A percentile compares a stretch with the other conserved stretches of the same genome.
Evolutionary conservation across 805 yeast species (phyloP).

Genomic region (Lachancea cidri): DNA sequence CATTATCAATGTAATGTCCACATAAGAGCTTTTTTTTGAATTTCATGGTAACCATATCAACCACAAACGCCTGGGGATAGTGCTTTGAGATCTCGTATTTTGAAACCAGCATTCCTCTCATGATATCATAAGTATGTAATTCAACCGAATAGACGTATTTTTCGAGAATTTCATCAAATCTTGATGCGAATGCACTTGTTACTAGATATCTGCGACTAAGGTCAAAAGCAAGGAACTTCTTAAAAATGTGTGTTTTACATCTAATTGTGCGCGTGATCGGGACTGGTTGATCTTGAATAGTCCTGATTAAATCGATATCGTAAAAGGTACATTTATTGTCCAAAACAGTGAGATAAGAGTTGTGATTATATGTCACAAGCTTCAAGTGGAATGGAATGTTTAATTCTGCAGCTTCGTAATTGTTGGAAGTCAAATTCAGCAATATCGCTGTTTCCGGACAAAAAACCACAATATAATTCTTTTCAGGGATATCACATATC

Average conservation of each 20-base stretch:
- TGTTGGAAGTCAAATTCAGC: neutral
- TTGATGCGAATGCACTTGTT: slow-evolving; percentile 10
- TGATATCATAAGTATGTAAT: slow-evolving; percentile 16
- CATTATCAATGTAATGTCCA: slow-evolving; percentile 5
- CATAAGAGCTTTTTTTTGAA: slow-evolving; percentile 7
- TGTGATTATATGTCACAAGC: neutral
- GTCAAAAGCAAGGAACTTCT: slow-evolving; percentile 14
- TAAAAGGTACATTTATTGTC: slow-evolving; percentile 1
- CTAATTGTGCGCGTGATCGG: slow-evolving; percentile 1
- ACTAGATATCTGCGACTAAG: slow-evolving; percentile 16
- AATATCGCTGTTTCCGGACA: slow-evolving; percentile 3
- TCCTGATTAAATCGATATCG: neutral
- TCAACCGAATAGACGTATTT: slow-evolving; percentile 6
- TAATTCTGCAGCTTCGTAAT: slow-evolving; percentile 2
- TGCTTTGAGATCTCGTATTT: slow-evolving; percentile 11
- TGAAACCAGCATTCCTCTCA: slow-evolving; percentile 5
- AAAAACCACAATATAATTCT: neutral
- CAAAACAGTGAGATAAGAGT: neutral
- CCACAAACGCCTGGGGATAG: slow-evolving; percentile 19
- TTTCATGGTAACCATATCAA: slow-evolving; percentile 19
- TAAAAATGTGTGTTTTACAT: slow-evolving; percentile 8
- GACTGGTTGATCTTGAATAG: neutral
- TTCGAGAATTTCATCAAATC: slow-evolving; percentile 6
- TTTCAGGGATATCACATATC: slow-evolving; percentile 2
- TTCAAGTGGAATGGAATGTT: slow-evolving; percentile 1